A percentile compares a stretch with the other conserved stretches of the same genome.
These are phyloP conservation scores for Diphasiastrum complanatum DNA, from an alignment of 83 land plant genomes.

Conservation along the genomic window DNA sequence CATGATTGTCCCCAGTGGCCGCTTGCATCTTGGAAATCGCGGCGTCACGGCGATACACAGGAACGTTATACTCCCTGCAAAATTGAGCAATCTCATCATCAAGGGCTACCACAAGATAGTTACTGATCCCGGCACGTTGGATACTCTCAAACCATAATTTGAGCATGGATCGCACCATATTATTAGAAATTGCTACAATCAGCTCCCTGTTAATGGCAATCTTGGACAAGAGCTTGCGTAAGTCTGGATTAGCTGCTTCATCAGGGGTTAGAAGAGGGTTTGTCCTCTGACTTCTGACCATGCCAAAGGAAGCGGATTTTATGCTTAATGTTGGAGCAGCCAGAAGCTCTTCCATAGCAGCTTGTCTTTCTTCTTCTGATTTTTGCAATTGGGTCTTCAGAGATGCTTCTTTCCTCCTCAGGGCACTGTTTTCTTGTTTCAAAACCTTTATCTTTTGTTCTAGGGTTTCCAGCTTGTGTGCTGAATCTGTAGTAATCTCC, in stretches of 20 bases:
- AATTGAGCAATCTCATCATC: slow-evolving; percentile 57
- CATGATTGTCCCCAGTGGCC: slow-evolving; percentile 73
- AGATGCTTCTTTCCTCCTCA: too few species aligned
- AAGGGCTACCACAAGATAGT: slow-evolving; percentile 81
- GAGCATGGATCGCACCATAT: slow-evolving; percentile 64
- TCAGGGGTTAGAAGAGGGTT: slow-evolving; percentile 72
- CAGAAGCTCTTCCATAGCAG: too few species aligned
- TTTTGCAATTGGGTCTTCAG: too few species aligned
- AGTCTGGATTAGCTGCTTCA: slow-evolving; percentile 71
- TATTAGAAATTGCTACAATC: slow-evolving; percentile 81
- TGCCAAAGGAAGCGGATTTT: slow-evolving; percentile 80
- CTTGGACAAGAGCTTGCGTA: slow-evolving; percentile 56
- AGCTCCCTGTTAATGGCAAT: slow-evolving; percentile 69
- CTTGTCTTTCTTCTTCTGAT: too few species aligned
- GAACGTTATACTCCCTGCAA: slow-evolving; percentile 67
- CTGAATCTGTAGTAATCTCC: too few species aligned
- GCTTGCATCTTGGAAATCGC: slow-evolving; percentile 40
- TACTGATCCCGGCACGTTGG: slow-evolving; percentile 39
- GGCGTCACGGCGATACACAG: slow-evolving; percentile 74
- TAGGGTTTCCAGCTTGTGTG: too few species aligned
- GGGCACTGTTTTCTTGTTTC: too few species aligned
- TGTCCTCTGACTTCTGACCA: slow-evolving; percentile 68
- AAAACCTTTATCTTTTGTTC: too few species aligned
- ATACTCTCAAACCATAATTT: slow-evolving; percentile 45
- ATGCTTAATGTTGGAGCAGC: too few species aligned